Base-by-base conservation (phyloP, 176 grass and related monocot genomes). In the Oryza glumipatula region DNA sequence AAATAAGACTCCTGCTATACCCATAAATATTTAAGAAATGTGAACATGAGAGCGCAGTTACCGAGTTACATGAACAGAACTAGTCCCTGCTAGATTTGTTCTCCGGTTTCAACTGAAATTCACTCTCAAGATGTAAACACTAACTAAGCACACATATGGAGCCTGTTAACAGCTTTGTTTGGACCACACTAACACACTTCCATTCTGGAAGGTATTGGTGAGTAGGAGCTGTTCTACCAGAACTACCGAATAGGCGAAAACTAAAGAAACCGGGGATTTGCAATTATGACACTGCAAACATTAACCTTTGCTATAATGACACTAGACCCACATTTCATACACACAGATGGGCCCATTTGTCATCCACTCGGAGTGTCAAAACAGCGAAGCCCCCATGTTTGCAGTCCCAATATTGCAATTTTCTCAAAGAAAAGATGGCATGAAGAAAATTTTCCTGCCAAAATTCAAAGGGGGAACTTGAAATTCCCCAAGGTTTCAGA, bases 51-150 rank as follows among this genome's bases (percentile, higher is more conserved):
- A 76, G 21, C 23, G 52, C 49, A 52, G 9, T 39, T 54, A 84
- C 14, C 67, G 23, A 52, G 14, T 39, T 68, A 84, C 14, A 67
- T 67, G 46, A 84, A 84, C 21, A 67, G 6, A 32, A 24, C 17
- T 1, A 52, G 43, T 10, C 0, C 9, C 43, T 44, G 44, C 7
- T 5, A 39, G 44, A 76, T n/a, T 38, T 76, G 5, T 67, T 76
- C 11, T 49, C 44, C n/a, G 49, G 12, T 48, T 52, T 67, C 54
- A 58, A 21, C 54, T n/a, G 54, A 58, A 58, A 58, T 58, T 58
- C 6, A 2, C 0, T 58, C 28, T 28, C 5, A n/a, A 58, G 54
- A 58, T 58, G 1, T 58, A 58, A n/a, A 58, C 54, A 21, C 15
- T 56, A 56, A 21, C 0, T 56, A 56, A 56, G 52, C 52, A 56